Base-by-base conservation (phyloP, 2,329 filamentous ascomycete species). In the Zymoseptoria tritici region DNA sequence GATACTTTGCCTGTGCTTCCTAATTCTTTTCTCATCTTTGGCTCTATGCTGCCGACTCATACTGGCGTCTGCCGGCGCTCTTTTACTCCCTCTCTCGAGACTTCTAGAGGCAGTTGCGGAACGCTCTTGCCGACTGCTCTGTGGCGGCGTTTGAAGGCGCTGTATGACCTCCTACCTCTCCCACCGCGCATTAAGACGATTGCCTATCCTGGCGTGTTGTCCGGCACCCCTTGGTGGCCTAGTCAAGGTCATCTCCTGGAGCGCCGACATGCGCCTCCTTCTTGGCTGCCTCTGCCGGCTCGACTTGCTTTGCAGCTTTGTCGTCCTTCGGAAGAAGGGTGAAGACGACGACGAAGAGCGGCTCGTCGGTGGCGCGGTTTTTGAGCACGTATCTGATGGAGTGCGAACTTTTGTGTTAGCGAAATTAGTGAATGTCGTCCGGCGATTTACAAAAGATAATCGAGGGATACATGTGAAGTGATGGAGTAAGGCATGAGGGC, bases 361-460 rank as follows among this genome's bases (percentile, higher is more conserved):
- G 82, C 36, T 89, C 83, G 54, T 83, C 83, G 0, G 89, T 93
- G 21, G 80, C 75, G 62, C 84, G 85, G 75, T 97, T 89, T 72
- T 92, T 93, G 71, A 97, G 82, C 60, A 95, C 90, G 76, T 97
- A 97, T 82, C 92, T 92, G 77, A 95, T 83, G 67, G 86, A 82
- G 77, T 95, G 90, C 79, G 89, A 88, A 80, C 89, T 89, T 71
- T 59, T 72, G 65, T 68, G 63, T 67, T 63, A 61, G 61, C 66
- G 69, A 69, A 63, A 71, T 66, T 66, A 55, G 55, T 56, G 9
- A 53, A 54, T 21, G 36, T 46, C 36, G 36, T 16, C 16, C 5
- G n/a, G 19, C 36, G 49, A 1, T 13, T 1, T 20, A 29, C 58
- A 50, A 59, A 16, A 1, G 36, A 65, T 29, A 2, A 9, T 29